Base-by-base conservation (phyloP, 2,329 filamentous ascomycete genomes). In the Drechslerella stenobrocha region DNA sequence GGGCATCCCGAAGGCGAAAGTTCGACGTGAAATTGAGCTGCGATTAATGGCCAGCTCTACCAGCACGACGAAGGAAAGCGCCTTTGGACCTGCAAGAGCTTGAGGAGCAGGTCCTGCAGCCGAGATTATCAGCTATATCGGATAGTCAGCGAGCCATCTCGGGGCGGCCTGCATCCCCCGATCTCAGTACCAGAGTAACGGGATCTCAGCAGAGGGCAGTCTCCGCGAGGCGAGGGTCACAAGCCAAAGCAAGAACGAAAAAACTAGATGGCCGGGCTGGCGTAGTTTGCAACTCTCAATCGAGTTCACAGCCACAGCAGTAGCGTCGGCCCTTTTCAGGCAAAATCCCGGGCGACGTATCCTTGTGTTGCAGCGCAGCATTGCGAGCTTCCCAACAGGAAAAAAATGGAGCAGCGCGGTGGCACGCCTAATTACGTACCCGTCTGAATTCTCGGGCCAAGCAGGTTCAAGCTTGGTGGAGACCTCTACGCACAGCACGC, bases 361-460 rank as follows among this genome's bases (percentile, higher is more conserved):
- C 61, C 53, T 58, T 52, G 61, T 52, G 61, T 30, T 56, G 52
- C 42, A 23, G 34, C 58, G 61, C 59, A 52, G 61, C 61, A 66
- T 42, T 20, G 53, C 53, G 53, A 66, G 58, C 61, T 66, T 53
- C 51, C 34, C 44, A 53, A 66, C 47, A 53, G 53, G 61, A 58
- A 57, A 65, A 48, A 40, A 53, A 42, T 30, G 48, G 35, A 40
- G 9, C 37, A 20, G 13, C 37, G 6, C 15, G 37, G 18, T 40
- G 61, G 61, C 61, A 66, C 61, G 61, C 61, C 61, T 66, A 59
- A 66, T 66, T 66, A 66, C 61, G 61, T 66, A 66, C 42, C 53
- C 37, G 37, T 42, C 37, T 18, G 37, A 42, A 42, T 13, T 42
- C 37, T 59, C 47, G 52, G 53, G 61, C 50, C 53, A 44, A 59